A percentile compares a stretch with the other conserved stretches of the same genome.
phyloP scores from a whole-genome alignment of 2,329 filamentous ascomycete genomes.

The Trichoderma semiorbis region DNA sequence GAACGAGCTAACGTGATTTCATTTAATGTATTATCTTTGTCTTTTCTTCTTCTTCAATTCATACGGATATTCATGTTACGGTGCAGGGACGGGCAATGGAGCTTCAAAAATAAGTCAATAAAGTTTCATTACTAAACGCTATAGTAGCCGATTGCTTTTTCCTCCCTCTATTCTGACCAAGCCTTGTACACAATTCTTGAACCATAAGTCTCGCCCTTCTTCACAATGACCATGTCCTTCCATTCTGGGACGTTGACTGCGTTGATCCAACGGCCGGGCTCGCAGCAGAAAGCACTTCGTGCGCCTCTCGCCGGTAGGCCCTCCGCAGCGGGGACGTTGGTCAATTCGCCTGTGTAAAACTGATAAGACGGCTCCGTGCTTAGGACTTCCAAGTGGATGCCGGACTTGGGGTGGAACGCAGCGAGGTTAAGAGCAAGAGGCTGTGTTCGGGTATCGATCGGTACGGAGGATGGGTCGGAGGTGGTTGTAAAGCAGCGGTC shows the following conservation, averaged over 20 bases:
- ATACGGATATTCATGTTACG: not conserved
- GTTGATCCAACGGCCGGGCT: constrained; percentile 89
- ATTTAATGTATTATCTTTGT: not conserved
- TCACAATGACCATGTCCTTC: constrained; percentile 73
- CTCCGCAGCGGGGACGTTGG: constrained; percentile 68
- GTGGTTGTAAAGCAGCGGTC: constrained; percentile 90
- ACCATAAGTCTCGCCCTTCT: constrained; percentile 81
- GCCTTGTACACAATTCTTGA: constrained; percentile 77
- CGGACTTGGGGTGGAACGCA: constrained; percentile 69
- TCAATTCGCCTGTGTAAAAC: constrained; percentile 88
- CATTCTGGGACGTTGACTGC: constrained; percentile 79
- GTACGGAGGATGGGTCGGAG: constrained; percentile 54
- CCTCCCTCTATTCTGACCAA: constrained; percentile 75
- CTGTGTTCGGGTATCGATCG: constrained; percentile 61
- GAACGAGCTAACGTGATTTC: not conserved
- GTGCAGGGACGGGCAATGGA: not conserved
- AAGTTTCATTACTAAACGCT: not conserved
- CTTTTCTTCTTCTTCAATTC: not conserved
- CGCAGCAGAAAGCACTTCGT: constrained; percentile 82
- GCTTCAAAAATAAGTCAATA: not conserved
- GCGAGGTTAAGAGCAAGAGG: constrained; percentile 66
- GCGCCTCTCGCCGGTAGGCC: constrained; percentile 60
- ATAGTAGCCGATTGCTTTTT: constrained; percentile 22
- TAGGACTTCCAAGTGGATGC: constrained; percentile 78
- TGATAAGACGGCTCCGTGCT: constrained; percentile 96